Conservation (phyloP, 1,139 yeast genomes). For the Saccharomyces pastorianus region DNA sequence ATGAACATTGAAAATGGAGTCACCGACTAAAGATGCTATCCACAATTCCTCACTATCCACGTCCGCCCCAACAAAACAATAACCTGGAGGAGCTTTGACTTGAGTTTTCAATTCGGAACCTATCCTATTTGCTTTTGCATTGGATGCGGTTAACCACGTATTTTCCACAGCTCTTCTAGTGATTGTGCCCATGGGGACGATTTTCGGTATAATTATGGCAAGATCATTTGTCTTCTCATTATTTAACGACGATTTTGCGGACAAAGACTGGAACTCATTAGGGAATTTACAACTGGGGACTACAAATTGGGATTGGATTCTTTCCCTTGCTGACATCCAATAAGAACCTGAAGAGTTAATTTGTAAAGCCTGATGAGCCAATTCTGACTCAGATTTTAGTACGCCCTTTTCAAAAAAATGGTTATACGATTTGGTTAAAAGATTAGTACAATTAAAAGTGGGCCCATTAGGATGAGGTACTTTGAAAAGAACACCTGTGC, state of each 20-base stretch:
- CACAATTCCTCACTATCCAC: slow-evolving; percentile 97
- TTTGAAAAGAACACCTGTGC: slow-evolving; percentile 40
- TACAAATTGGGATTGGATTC: slow-evolving; percentile 80
- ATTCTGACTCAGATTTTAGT: slow-evolving; percentile 59
- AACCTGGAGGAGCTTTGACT: slow-evolving; percentile 81
- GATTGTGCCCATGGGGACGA: slow-evolving; percentile 91
- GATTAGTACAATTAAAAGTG: slow-evolving; percentile 60
- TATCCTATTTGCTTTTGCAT: slow-evolving; percentile 73
- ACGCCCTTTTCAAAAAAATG: slow-evolving; percentile 66
- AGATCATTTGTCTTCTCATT: slow-evolving; percentile 30
- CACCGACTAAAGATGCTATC: slow-evolving; percentile 95
- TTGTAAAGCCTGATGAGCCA: slow-evolving; percentile 70
- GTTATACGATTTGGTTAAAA: slow-evolving; percentile 70
- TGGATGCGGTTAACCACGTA: slow-evolving; percentile 96
- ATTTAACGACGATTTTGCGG: slow-evolving; percentile 24
- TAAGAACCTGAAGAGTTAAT: slow-evolving; percentile 78
- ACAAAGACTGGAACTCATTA: slow-evolving; percentile 17
- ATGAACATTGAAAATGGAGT: slow-evolving; percentile 77
- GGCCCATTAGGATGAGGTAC: slow-evolving; percentile 93
- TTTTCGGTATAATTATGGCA: slow-evolving; percentile 76
- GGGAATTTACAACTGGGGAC: slow-evolving; percentile 40
- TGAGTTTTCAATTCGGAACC: slow-evolving; percentile 92
- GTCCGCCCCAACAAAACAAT: slow-evolving; percentile 92
- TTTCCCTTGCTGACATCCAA: slow-evolving; percentile 85
- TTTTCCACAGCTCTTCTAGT: slow-evolving; percentile 95